Conservation (phyloP, 306 rosid species). For the Boehmeria nivea region DNA sequence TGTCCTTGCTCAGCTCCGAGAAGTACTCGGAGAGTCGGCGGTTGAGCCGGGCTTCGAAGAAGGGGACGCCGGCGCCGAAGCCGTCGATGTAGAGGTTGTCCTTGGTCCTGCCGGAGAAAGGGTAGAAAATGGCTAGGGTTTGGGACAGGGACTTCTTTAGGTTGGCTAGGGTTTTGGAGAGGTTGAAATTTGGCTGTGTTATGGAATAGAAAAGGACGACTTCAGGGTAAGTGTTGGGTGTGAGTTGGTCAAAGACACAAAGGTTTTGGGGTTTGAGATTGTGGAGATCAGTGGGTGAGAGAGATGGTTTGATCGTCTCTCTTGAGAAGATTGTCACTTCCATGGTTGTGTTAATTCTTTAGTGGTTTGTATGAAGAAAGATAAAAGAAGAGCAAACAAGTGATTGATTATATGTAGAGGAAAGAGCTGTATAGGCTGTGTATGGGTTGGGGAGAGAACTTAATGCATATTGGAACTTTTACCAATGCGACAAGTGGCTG, state of each 20-base stretch:
- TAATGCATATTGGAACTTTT: no score
- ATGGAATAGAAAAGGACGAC: constrained; percentile 16
- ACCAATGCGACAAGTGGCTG: no score
- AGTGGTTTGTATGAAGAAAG: background rate
- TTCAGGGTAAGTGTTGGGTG: constrained; percentile 22
- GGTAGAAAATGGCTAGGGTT: constrained; percentile 43
- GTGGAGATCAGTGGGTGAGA: background rate
- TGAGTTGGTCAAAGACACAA: constrained; percentile 24
- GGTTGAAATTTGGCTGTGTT: background rate
- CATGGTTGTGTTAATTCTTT: constrained; percentile 22
- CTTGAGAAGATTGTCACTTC: constrained; percentile 34
- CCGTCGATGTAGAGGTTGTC: constrained; percentile 29
- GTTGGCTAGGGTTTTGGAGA: constrained; percentile 16
- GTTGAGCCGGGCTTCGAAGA: constrained; percentile 36
- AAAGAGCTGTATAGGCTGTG: no score
- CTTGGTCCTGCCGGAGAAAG: constrained; percentile 38
- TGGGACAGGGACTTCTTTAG: constrained; percentile 41
- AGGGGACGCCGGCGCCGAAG: constrained; percentile 40
- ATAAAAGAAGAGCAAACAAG: no score
- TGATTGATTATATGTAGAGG: no score
- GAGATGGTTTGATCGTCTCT: constrained; percentile 43
- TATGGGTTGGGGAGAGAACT: no score
- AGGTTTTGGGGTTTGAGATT: constrained; percentile 17
- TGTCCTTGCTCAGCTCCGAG: constrained; percentile 3
- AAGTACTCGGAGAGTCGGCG: constrained; percentile 31